Base-by-base conservation (phyloP, 169 alveolate species). In the Eimeria necatrix region DNA sequence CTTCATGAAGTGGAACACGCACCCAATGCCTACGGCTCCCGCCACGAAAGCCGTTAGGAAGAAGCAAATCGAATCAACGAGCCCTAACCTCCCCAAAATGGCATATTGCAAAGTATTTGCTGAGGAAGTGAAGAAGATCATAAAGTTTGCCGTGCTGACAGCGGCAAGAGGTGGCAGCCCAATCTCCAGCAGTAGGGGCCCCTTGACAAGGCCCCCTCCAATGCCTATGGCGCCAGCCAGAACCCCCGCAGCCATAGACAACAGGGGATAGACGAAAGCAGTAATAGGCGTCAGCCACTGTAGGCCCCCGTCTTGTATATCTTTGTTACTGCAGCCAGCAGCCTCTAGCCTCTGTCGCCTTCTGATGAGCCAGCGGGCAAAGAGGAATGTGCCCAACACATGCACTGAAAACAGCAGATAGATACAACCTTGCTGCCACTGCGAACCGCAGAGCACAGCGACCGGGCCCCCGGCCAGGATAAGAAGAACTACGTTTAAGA, bases 131-230 rank as follows among this genome's bases (percentile, higher is more conserved):
- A 94, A 94, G 80, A 94, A 73, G 48, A 94, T 94, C 96, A 94
- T 94, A 60, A 94, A 94, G 41, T 74, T 88, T 41, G 96, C 96
- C 10, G 94, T 94, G 52, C 93, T 91, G 46, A 88, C 94, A 10
- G 96, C 96, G 4, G 94, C 68, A 16, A 86, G 86, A 18, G 96
- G 86, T 52, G 88, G 51, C 71, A 94, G 71, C 2, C 96, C 96
- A 70, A 88, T 85, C 74, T 94, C 96, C 26, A 94, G 87, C 61
- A 94, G 81, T 32, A 94, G 48, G 32, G 96, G 96, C 48, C 96
- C 96, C 74, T 94, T 94, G 24, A 94, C 59, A 8, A 94, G 80
- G 22, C 96, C 96, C 16, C 96, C 96, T 7, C 94, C 96, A 14
- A 94, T 94, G 3, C 96, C 96, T 26, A 93, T 59, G 7, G 87